Base-by-base conservation (phyloP, 75 land plant species). In the Ceratopteris richardii region DNA sequence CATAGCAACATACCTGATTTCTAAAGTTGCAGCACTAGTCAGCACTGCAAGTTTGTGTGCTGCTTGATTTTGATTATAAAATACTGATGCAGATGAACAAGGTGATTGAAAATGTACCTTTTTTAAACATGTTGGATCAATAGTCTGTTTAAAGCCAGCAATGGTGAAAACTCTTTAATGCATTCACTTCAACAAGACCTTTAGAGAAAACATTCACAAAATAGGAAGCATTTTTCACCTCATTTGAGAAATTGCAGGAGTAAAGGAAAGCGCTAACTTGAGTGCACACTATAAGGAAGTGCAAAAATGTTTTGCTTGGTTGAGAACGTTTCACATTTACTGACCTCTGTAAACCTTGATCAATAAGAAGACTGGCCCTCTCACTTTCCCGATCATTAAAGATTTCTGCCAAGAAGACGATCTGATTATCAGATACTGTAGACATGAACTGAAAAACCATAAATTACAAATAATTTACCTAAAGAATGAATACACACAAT, bases 11-110 rank as follows among this genome's bases (percentile, higher is more conserved):
- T 61, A 68, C 71, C 71, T 27, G 17, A 68, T 24, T 30, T 68
- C 65, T 27, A 68, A 40, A 27, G 39, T 31, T 26, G 64, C 71
- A 54, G 63, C 46, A 36, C 29, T 40, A 48, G 60, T 31, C 17
- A 68, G 57, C 19, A 68, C 47, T 22, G 61, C n/a, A 33, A 62
- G 46, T 47, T 64, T 56, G 10, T 30, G 27, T 31, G 62, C 26
- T 20, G 52, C 27, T 31, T 56, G 30, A 61, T 25, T 29, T 16
- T 44, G 48, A 22, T 27, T 27, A 25, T 50, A 19, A 61, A 68
- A 68, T 9, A 57, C 52, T 13, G 64, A 31, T n/a, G 71, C 51
- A 58, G 56, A 52, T 24, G 31, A 53, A 40, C 71, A 68, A 14
- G 57, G 26, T 16, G 29, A 17, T 55, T 31, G 28, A 63, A 61